phyloP scores from a whole-genome alignment of 2,329 filamentous ascomycete genomes.

The Mycosphaerella arachidis region DNA sequence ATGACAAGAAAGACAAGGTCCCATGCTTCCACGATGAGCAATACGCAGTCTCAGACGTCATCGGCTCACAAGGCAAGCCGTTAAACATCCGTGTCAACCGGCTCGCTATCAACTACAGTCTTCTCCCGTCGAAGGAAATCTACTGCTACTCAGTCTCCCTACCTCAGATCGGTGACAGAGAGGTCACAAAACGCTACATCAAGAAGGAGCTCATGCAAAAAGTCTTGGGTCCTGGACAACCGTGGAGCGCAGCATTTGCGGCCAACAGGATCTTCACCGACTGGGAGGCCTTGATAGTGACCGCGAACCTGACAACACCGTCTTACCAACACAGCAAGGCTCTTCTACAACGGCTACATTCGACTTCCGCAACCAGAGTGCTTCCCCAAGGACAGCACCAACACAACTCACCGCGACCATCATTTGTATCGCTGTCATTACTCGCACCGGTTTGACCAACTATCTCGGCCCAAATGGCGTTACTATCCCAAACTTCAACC shows the following conservation, averaged over 20 bases:
- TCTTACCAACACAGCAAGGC: not conserved
- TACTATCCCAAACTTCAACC: not conserved
- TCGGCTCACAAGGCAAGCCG: not conserved
- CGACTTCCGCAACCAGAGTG: not conserved
- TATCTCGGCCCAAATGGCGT: not conserved
- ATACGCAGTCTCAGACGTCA: not conserved
- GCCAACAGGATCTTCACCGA: slow-evolving; percentile 1
- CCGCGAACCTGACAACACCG: not conserved
- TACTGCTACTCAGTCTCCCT: slow-evolving; percentile 1
- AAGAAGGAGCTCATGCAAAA: not conserved
- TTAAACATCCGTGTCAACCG: not conserved
- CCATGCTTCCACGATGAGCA: not conserved
- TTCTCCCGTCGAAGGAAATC: too few relatives aligned
- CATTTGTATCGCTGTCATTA: not conserved
- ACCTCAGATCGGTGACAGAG: not conserved
- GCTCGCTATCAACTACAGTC: not conserved
- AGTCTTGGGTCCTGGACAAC: not conserved
- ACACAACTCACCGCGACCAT: not conserved
- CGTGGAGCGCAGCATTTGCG: not conserved
- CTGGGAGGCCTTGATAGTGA: not conserved
- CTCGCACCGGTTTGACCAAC: not conserved
- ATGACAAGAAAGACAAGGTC: not conserved
- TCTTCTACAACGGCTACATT: not conserved
- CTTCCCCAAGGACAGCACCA: not conserved
- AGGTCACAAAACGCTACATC: not conserved